These are phyloP conservation scores for Aspergillus proliferans DNA, from an alignment of 2,329 filamentous ascomycete species.

Conservation along the genomic window DNA sequence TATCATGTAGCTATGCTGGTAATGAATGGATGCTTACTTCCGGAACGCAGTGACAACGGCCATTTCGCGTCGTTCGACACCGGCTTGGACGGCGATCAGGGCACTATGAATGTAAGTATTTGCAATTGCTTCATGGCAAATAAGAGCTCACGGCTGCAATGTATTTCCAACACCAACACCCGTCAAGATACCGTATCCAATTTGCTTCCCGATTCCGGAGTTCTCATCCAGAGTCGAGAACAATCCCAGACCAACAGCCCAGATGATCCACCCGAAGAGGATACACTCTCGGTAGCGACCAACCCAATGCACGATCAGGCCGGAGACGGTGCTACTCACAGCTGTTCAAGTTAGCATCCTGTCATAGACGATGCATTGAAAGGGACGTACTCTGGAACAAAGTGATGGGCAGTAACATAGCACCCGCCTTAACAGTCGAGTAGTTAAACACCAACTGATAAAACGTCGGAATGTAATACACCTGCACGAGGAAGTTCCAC, in stretches of 20 bases:
- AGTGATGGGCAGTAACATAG: constrained; percentile 47
- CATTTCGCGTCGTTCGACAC: constrained; percentile 35
- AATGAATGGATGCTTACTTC: constrained; percentile 17
- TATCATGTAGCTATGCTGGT: background rate
- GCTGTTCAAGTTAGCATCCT: constrained; percentile 3
- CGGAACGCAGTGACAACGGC: constrained; percentile 35
- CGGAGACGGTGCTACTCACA: constrained; percentile 46
- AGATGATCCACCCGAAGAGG: constrained; percentile 48
- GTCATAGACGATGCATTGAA: background rate
- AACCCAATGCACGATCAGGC: constrained; percentile 48
- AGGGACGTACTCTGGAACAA: constrained; percentile 35
- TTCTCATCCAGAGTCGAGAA: constrained; percentile 47
- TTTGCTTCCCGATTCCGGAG: constrained; percentile 47
- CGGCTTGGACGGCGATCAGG: constrained; percentile 36
- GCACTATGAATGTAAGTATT: constrained; percentile 9
- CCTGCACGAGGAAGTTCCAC: constrained; percentile 55
- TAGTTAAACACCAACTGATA: constrained; percentile 51
- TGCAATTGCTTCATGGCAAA: background rate
- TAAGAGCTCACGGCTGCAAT: constrained; percentile 37
- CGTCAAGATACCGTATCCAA: constrained; percentile 50
- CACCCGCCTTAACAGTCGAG: constrained; percentile 43
- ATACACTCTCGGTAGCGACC: constrained; percentile 51
- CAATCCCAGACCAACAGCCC: constrained; percentile 48
- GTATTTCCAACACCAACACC: constrained; percentile 49
- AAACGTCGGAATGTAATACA: constrained; percentile 59